phyloP scores from a whole-genome alignment of 768 basidiomycete species.

The Coprinopsis marcescibilis region DNA sequence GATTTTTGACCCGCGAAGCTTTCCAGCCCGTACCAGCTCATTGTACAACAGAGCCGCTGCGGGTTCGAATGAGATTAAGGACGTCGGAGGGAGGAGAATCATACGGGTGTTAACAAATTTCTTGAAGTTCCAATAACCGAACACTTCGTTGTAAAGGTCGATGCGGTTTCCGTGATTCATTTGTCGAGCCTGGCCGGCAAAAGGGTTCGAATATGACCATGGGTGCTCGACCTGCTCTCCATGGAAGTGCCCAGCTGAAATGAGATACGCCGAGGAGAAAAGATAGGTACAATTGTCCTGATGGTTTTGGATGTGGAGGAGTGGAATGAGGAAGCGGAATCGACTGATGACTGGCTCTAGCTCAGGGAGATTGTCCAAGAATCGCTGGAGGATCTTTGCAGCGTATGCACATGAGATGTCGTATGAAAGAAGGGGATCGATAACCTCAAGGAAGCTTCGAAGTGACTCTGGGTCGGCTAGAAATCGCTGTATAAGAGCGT shows the following conservation, averaged over 20 bases:
- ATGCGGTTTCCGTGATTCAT: constrained; percentile 26
- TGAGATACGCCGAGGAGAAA: constrained; percentile 18
- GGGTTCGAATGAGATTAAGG: not conserved
- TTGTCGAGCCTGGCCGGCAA: constrained; percentile 17
- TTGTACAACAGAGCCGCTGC: not conserved
- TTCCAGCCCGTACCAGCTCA: not conserved
- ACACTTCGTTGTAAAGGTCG: constrained; percentile 18
- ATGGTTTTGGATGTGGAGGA: constrained; percentile 23
- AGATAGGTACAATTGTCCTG: constrained; percentile 21
- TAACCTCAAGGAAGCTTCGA: not conserved
- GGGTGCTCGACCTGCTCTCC: constrained; percentile 25
- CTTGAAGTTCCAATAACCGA: constrained; percentile 19
- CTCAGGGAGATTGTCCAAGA: constrained; percentile 5
- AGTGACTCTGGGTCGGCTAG: not conserved
- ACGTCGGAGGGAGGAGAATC: not conserved
- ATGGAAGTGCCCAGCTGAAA: constrained; percentile 18
- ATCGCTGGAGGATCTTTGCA: constrained; percentile 14
- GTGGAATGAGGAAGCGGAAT: constrained; percentile 15
- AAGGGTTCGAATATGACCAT: constrained; percentile 21
- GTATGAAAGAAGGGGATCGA: constrained; percentile 15
- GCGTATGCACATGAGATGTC: constrained; percentile 22
- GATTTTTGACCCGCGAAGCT: not conserved
- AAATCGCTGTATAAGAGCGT: constrained; percentile 6
- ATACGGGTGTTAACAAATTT: not conserved
- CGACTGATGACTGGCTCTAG: constrained; percentile 11